Evolutionary conservation across 768 basidiomycete genomes (phyloP).

Genomic region (Leccinum boreale): DNA sequence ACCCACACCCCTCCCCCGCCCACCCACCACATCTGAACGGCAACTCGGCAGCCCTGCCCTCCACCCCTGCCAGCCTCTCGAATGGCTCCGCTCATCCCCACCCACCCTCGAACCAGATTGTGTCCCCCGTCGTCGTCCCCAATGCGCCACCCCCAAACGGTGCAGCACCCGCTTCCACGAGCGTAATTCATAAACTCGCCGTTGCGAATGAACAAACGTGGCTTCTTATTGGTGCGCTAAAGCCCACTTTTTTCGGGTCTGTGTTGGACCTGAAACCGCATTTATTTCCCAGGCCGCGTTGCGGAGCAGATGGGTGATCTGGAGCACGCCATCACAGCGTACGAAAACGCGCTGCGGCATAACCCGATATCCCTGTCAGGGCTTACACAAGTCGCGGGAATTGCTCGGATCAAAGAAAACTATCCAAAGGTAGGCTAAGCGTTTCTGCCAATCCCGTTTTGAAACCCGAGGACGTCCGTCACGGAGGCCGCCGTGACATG

Average conservation of each 20-base stretch:
- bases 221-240: constrained; percentile 76
- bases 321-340: constrained; percentile 88
- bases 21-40: no score
- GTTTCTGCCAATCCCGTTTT: constrained; percentile 30
- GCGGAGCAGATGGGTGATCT: constrained; percentile 95
- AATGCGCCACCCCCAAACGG: constrained; percentile 28
- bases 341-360: constrained; percentile 94
- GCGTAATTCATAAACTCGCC: constrained; percentile 72
- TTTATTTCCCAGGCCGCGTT: constrained; percentile 67
- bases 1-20: no score
- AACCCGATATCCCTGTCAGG: constrained; percentile 89
- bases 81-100: constrained; percentile 42
- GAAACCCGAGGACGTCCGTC: constrained; percentile 33
- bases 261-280: constrained; percentile 14
- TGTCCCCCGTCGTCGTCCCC: constrained; percentile 47
- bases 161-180: constrained; percentile 24
- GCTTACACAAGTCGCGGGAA: constrained; percentile 91
- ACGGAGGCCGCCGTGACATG: constrained; percentile 22
- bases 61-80: constrained; percentile 41
- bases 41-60: constrained; percentile 41
- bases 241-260: not conserved
- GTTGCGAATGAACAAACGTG: constrained; percentile 92
- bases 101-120: constrained; percentile 36
- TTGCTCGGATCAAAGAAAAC: constrained; percentile 96
- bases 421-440: constrained; percentile 75